Conservation (phyloP, 176 grass and related monocot genomes). For the Avena atlantica region DNA sequence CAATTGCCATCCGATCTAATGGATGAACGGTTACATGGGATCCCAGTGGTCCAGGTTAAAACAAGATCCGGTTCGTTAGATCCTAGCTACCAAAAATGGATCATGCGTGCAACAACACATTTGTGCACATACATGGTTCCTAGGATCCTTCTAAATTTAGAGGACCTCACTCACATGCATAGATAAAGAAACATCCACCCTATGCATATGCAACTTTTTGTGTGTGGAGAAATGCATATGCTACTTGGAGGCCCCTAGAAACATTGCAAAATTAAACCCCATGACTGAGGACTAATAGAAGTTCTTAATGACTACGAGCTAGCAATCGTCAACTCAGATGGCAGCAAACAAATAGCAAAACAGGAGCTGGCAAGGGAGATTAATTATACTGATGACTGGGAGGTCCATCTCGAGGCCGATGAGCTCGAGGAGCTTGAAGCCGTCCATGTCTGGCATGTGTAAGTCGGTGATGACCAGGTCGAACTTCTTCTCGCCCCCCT, state of each 20-base stretch:
- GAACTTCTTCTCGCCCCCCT: constrained; percentile 47
- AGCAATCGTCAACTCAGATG: too few species aligned
- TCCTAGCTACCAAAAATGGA: too few species aligned
- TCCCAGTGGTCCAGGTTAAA: neutral
- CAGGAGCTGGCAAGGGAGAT: neutral
- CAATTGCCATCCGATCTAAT: neutral
- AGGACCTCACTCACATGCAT: neutral
- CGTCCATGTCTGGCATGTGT: constrained; percentile 64
- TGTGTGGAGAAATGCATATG: neutral
- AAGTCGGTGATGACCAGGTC: constrained; percentile 69
- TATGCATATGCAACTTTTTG: too few species aligned
- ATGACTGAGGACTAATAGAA: neutral
- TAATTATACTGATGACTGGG: too few species aligned
- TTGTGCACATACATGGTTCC: too few species aligned
- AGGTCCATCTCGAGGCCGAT: too few species aligned
- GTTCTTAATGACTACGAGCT: neutral
- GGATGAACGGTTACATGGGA: neutral
- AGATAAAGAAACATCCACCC: too few species aligned
- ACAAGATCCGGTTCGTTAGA: too few species aligned
- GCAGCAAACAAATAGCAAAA: too few species aligned
- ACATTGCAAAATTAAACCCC: too few species aligned
- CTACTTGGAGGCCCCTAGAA: neutral
- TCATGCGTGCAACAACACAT: too few species aligned
- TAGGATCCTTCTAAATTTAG: neutral
- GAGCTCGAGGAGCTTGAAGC: constrained; percentile 42